A percentile compares a stretch with the other conserved stretches of the same genome.
Evolutionary conservation across 148 eudicot genomes (phyloP).

Genomic region (Persicaria tinctoria): DNA sequence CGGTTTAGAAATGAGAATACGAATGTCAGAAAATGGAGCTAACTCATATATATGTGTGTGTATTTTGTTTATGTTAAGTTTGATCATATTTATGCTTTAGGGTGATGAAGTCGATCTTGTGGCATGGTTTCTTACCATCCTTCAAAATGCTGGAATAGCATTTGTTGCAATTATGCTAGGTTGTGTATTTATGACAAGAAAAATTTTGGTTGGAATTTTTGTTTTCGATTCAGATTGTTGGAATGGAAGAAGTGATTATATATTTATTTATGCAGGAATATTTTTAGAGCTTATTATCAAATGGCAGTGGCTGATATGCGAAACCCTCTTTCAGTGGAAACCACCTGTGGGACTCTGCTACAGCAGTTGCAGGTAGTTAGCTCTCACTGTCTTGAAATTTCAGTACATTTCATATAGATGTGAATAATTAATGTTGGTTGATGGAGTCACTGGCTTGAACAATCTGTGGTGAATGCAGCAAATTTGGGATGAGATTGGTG

Average conservation of each 20-base stretch:
- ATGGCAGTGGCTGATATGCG: constrained; percentile 72
- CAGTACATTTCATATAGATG: not conserved
- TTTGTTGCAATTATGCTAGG: too few relatives aligned
- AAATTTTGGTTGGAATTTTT: not conserved
- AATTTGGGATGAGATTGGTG: constrained; percentile 99
- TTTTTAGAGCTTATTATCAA: not conserved
- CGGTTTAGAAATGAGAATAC: too few relatives aligned
- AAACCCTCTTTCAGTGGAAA: constrained; percentile 52
- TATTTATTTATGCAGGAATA: not conserved
- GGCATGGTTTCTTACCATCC: too few relatives aligned
- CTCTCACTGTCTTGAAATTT: not conserved
- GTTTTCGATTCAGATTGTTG: not conserved
- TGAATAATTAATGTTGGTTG: not conserved
- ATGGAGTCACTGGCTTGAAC: not conserved
- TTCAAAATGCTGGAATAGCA: too few relatives aligned
- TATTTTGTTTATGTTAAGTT: too few relatives aligned
- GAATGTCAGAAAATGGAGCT: too few relatives aligned
- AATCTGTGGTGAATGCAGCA: constrained; percentile 36
- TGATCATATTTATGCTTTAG: too few relatives aligned
- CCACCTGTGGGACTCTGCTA: constrained; percentile 69
- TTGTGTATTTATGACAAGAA: too few relatives aligned
- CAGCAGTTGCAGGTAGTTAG: constrained; percentile 74
- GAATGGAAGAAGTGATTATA: not conserved
- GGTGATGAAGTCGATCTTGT: too few relatives aligned
- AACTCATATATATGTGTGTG: too few relatives aligned